Conservation (phyloP, 306 rosid species). For the Canavalia gladiata region DNA sequence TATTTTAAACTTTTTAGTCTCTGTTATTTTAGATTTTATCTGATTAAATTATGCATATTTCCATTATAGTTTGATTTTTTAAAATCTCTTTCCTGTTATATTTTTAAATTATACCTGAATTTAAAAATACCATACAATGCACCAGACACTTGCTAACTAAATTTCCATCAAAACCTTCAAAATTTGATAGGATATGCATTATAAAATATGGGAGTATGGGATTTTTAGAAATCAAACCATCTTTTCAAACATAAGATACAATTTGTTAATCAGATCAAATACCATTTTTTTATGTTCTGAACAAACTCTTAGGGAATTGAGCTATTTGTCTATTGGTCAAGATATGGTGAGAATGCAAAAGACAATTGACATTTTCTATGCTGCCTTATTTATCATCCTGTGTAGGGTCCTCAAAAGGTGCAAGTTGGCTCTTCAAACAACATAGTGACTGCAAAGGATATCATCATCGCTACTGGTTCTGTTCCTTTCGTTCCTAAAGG, state of each 20-base stretch:
- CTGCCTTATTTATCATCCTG: conserved; percentile 37
- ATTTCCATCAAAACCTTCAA: background rate
- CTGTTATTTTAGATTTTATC: background rate
- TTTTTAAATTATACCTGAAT: background rate
- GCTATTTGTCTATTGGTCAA: conserved; percentile 17
- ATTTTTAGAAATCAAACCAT: background rate
- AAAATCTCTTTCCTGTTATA: background rate
- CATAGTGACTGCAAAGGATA: conserved; percentile 81
- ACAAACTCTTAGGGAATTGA: conserved; percentile 29
- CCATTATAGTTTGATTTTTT: background rate
- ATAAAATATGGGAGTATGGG: background rate
- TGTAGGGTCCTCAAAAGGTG: conserved; percentile 93
- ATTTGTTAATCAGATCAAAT: background rate
- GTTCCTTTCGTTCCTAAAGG: conserved; percentile 99
- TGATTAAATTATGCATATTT: background rate
- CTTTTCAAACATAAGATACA: background rate
- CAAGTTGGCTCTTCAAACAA: conserved; percentile 85
- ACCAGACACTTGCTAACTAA: background rate
- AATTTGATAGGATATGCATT: background rate
- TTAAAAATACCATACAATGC: background rate
- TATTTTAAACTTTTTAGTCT: background rate
- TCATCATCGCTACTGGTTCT: conserved; percentile 97
- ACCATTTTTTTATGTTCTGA: background rate
- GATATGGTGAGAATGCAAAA: conserved; percentile 34
- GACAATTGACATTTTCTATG: conserved; percentile 36